These are phyloP conservation scores for Cladophialophora chaetospira DNA, from an alignment of 2,329 filamentous ascomycete genomes.

Conservation along the genomic window DNA sequence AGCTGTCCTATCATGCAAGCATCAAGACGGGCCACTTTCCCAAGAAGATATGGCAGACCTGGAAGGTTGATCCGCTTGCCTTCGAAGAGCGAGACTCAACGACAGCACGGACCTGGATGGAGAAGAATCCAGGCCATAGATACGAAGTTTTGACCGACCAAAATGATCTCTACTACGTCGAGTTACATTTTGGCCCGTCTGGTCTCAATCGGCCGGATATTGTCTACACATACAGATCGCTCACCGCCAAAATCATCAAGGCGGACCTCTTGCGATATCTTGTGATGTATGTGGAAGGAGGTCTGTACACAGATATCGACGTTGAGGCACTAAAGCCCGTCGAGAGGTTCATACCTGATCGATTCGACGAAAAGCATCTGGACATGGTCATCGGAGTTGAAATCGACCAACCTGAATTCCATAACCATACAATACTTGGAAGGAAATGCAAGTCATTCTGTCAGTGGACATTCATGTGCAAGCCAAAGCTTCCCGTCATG, in stretches of 20 bases:
- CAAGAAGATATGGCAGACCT: constrained; percentile 75
- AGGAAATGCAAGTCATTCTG: constrained; percentile 71
- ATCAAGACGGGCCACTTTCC: constrained; percentile 51
- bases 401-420: constrained; percentile 69
- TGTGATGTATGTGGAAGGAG: constrained; percentile 68
- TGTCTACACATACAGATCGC: constrained; percentile 60
- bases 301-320: constrained; percentile 62
- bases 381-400: constrained; percentile 72
- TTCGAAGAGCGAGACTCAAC: constrained; percentile 66
- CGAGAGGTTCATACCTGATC: constrained; percentile 62
- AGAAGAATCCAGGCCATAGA: constrained; percentile 66
- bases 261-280: constrained; percentile 68
- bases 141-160: constrained; percentile 71
- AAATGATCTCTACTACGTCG: constrained; percentile 68
- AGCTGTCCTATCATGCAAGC: constrained; percentile 19
- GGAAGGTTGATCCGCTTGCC: constrained; percentile 68
- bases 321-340: constrained; percentile 58
- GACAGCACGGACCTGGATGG: constrained; percentile 65
- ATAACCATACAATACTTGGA: constrained; percentile 65
- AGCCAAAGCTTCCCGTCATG: constrained; percentile 69
- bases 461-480: constrained; percentile 74
- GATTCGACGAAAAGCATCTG: constrained; percentile 65
- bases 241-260: constrained; percentile 67
- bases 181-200: constrained; percentile 65
- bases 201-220: constrained; percentile 70